Evolutionary conservation across 257 asterid species (phyloP), one percentile per base, ranked within the genome.

Genomic region (Leptodermis oblonga): DNA sequence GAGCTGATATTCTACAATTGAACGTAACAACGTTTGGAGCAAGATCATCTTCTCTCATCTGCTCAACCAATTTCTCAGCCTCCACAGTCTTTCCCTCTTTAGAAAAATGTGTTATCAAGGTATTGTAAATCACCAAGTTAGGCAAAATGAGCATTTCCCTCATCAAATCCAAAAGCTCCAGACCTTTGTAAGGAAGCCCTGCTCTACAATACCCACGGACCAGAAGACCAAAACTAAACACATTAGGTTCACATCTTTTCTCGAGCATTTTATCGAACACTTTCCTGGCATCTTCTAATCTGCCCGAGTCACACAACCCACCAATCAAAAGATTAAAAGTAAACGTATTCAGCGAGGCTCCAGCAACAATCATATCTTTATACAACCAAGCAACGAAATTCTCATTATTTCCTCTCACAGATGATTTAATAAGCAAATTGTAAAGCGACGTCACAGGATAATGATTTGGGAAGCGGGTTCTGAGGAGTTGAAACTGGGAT

Each of bases 1-100:
- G 96, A 77, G 91, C 91, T 60, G 97, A 87, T 68, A 93, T 90
- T 76, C 97, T 87, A 69, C 90, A 83, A 77, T 93, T 93, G 39
- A 90, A 93, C 60, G 99, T 93, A 52, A 93, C 92, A 36, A 85
- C 85, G 74, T 87, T 76, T 14, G 99, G 97, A 74, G 78, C 67
- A 37, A 88, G 83, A 58, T 88, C 97, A 14, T 87, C 96, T 74
- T 77, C 79, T 84, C 65, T 90, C 97, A 93, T 86, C 85, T 79
- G 86, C 86, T 87, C 90, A 71, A 88, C 87, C 79, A 93, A 77
- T 69, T 77, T 85, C 84, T 93, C 99, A 15, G 96, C 99, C 75
- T 84, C 90, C 51, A 81, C 88, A 56, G 82, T 70, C 43, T 87
- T 77, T 12, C 92, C 96, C 67, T 81, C 90, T 84, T 82, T 84